Evolutionary conservation across 169 alveolate genomes (phyloP), one percentile per base, ranked within the genome.

Genomic region (Plasmodium coatneyi): DNA sequence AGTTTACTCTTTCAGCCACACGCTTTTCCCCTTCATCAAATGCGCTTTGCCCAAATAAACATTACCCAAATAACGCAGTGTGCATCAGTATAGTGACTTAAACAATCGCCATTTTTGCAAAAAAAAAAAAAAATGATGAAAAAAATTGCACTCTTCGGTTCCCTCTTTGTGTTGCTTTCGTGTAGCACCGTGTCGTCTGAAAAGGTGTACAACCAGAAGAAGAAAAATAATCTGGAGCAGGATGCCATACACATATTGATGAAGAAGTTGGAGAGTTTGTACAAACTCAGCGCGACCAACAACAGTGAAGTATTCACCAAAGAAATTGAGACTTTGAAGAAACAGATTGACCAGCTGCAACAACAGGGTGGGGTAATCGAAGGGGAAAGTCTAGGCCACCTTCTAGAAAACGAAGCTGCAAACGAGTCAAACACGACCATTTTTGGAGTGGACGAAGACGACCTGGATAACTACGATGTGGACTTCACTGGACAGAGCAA

Each of bases 401-500:
- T 19, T n/a, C 30, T 60, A 49, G 46, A 25, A 25, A 39, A 32
- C 25, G 76, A 80, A 9, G 19, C 54, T 6, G 71, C 28, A 0
- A 52, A 80, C 34, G 41, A 28, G 56, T 28, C 19, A 1, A 52
- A 46, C 19, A 19, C 52, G n/a, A 43, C 22, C 19, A 54, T 46
- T 43, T 81, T 7, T 30, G 76, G 89, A 3, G 43, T 39, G n/a
- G 83, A 78, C 12, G 83, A 78, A 36, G 83, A 78, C 14, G 83
- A 78, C 14, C 34, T 19, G 34, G 74, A 60, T 7, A 60, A 19
- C 70, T 78, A 78, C 60, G 60, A 78, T 12, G 52, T 5, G 14
- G 83, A 78, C 12, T 78, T 78, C 19, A 34, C 28, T 0, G 89
- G 80, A 10, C 76, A 49, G 39, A 76, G 89, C n/a, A 25, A 25